Base-by-base conservation (phyloP, 306 rosid genomes). In the Rubus parviflorus region DNA sequence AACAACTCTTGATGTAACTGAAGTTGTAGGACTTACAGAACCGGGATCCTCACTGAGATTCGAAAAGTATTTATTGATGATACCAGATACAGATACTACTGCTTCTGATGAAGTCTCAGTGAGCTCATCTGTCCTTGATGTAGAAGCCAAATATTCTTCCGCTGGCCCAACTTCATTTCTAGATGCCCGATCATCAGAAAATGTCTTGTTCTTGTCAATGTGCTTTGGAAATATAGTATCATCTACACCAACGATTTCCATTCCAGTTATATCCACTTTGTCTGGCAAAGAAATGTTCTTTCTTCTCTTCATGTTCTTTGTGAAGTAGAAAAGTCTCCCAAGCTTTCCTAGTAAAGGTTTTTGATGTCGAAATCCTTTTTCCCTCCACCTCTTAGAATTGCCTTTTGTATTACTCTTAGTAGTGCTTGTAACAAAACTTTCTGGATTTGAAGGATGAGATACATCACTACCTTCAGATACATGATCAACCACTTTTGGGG, bases 11-110 rank as follows among this genome's bases (percentile, higher is more conserved):
- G 89, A 85, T 75, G 87, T 83, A 66, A 80, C 81, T 6, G 85
- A 79, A 69, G 68, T 75, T 57, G 85, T 76, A 83, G 89, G 88
- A 80, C 83, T 75, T 68, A 70, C 73, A 47, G 81, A 11, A 60
- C 72, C 72, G 62, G 62, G 68, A 48, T 51, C 77, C 57, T 77
- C 89, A 57, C 81, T 77, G 60, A 53, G 57, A 65, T 74, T 70
- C 19, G 85, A 43, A 82, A 92, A 88, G 72, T 90, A 90, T 79
- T 84, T 87, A 42, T 74, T 79, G 61, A 92, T 90, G 80, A 92
- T 84, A 72, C 89, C 86, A 1, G 90, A 70, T 68, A 90, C 95
- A 6, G 95, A 90, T 82, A 87, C 74, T 64, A 74, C 90, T 68
- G 73, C 90, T 82, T 90, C 90, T 76, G 91, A 77, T 38, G 89